Conservation (phyloP, 768 basidiomycete species). For the Termitomyces sp. region DNA sequence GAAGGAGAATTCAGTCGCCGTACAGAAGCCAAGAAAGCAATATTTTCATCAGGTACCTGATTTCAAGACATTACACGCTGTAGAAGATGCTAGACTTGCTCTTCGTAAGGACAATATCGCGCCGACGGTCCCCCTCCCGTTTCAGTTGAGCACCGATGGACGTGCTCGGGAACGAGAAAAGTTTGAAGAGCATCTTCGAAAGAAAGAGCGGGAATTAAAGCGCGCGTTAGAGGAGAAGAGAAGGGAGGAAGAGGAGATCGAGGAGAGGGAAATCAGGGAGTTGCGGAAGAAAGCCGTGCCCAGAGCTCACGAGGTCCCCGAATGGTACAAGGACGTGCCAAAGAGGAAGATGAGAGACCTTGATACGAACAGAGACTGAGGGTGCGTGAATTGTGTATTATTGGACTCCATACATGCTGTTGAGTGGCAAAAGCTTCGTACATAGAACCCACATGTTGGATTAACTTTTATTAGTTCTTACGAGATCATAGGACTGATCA, state of each 20-base stretch:
- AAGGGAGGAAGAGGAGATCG: constrained; percentile 46
- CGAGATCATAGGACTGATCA: constrained; percentile 7
- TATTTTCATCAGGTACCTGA: constrained; percentile 34
- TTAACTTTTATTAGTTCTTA: not conserved
- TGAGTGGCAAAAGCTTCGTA: not conserved
- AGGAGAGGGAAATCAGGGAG: constrained; percentile 60
- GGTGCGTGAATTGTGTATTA: not conserved
- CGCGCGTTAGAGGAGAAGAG: constrained; percentile 42
- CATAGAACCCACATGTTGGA: not conserved
- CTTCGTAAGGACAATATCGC: constrained; percentile 44
- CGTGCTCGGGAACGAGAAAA: constrained; percentile 59
- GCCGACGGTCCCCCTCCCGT: constrained; percentile 44
- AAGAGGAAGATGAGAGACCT: constrained; percentile 38
- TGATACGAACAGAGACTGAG: constrained; percentile 6
- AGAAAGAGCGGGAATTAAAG: constrained; percentile 53
- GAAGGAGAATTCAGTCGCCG: constrained; percentile 21
- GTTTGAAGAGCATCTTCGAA: constrained; percentile 57
- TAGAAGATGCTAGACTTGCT: constrained; percentile 38
- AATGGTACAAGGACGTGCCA: constrained; percentile 73
- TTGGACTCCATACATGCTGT: not conserved
- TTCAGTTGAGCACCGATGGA: constrained; percentile 48
- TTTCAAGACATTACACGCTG: constrained; percentile 51
- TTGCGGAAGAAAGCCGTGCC: constrained; percentile 61
- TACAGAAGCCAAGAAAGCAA: constrained; percentile 16
- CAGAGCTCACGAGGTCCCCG: constrained; percentile 68